Percentiles rank a stretch among this genome's conserved stretches.
Conservation (phyloP, 2,329 filamentous ascomycete species). For the Penicillium sumatraense region DNA sequence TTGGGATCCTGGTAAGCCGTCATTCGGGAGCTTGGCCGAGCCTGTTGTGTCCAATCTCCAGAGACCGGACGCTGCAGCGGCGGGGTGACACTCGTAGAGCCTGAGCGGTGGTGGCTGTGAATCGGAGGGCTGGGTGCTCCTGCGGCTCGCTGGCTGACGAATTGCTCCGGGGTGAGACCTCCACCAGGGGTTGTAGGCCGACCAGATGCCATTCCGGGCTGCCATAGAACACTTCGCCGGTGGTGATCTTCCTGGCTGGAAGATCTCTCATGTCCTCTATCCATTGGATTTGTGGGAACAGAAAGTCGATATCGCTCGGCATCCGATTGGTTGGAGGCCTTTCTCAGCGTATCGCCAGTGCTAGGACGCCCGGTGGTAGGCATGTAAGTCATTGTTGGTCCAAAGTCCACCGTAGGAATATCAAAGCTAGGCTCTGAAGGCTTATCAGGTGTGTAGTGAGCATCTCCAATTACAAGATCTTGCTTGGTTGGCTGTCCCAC, state of each 20-base stretch:
- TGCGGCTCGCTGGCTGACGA: conserved; percentile 74
- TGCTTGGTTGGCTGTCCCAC: conserved; percentile 63
- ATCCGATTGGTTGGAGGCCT: conserved; percentile 38
- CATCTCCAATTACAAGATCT: conserved; percentile 53
- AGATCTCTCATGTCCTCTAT: conserved; percentile 43
- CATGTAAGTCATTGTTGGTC: conserved; percentile 75
- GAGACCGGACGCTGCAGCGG: conserved; percentile 42
- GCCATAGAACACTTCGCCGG: conserved; percentile 76
- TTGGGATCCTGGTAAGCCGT: conserved; percentile 27
- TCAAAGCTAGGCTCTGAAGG: conserved; percentile 50
- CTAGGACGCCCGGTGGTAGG: conserved; percentile 59
- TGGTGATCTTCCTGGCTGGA: conserved; percentile 54
- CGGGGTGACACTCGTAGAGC: conserved; percentile 55
- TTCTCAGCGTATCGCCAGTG: conserved; percentile 58
- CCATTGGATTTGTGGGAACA: conserved; percentile 29
- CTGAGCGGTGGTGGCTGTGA: conserved; percentile 65
- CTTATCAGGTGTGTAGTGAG: conserved; percentile 46
- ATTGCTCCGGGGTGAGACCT: conserved; percentile 78
- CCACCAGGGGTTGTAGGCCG: conserved; percentile 54
- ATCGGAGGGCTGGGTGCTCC: conserved; percentile 57
- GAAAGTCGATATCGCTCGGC: conserved; percentile 33
- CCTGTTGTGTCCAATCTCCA: conserved; percentile 44
- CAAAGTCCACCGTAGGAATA: conserved; percentile 82
- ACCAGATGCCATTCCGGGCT: conserved; percentile 65
- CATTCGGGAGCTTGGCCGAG: conserved; percentile 40